Conservation (phyloP, 352 stramenopile species). For the Aphanomyces stellatus region DNA sequence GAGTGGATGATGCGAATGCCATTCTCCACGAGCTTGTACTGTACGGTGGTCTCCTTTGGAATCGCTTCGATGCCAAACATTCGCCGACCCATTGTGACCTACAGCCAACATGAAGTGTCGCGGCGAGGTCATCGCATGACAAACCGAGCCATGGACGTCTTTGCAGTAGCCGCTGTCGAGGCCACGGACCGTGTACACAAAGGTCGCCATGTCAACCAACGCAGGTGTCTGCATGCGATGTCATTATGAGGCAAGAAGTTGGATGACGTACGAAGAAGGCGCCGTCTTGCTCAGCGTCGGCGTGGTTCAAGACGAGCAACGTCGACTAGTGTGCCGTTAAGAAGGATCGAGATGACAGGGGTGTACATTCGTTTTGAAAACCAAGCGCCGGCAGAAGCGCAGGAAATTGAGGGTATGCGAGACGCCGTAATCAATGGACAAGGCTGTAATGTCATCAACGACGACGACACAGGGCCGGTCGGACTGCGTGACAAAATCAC, state of each 20-base stretch:
- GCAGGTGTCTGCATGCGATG: conserved; percentile 27
- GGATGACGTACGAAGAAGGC: conserved; percentile 1
- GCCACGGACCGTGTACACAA: conserved; percentile 40
- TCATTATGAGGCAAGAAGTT: background rate
- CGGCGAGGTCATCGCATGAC: too few relatives aligned
- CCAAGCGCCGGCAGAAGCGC: conserved; percentile 55
- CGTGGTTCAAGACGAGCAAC: conserved; percentile 48
- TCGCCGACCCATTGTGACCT: background rate
- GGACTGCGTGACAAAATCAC: background rate
- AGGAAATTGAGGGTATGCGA: conserved; percentile 39
- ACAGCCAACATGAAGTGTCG: too few relatives aligned
- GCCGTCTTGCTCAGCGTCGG: conserved; percentile 30
- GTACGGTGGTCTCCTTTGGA: conserved; percentile 26
- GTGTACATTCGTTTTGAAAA: conserved; percentile 33
- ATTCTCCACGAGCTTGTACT: conserved; percentile 69
- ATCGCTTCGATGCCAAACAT: conserved; percentile 3
- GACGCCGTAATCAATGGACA: conserved; percentile 51
- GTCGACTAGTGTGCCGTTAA: conserved; percentile 23
- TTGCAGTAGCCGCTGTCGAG: conserved; percentile 63
- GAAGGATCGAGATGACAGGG: background rate
- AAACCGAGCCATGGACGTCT: conserved; percentile 65
- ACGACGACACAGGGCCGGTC: conserved; percentile 22
- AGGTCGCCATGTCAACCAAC: conserved; percentile 47
- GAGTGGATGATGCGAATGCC: conserved; percentile 48
- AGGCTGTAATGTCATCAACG: conserved; percentile 51